phyloP scores from a whole-genome alignment of 23 red algal species.

The Gracilaria domingensis region DNA sequence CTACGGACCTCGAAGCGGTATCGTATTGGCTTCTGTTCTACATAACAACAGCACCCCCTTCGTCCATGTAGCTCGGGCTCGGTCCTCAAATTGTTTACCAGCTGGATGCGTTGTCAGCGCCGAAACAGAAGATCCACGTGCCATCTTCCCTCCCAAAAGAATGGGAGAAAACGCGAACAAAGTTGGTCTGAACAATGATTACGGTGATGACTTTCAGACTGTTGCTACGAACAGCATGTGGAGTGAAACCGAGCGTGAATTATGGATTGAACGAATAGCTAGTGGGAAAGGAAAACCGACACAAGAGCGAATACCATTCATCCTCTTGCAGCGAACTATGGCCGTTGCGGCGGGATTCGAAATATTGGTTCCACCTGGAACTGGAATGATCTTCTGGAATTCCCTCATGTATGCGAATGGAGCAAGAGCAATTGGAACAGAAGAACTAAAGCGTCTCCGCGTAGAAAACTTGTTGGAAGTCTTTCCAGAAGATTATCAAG shows the following conservation, averaged over 20 bases:
- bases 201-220: constrained; percentile 11
- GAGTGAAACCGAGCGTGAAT: constrained; percentile 31
- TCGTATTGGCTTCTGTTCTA: constrained; percentile 52
- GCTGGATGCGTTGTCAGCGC: constrained; percentile 24
- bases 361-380: constrained; percentile 68
- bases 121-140: constrained; percentile 50
- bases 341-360: constrained; percentile 72
- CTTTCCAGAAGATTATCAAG: constrained; percentile 59
- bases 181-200: not conserved
- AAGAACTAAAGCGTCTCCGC: constrained; percentile 58
- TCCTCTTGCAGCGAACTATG: constrained; percentile 38
- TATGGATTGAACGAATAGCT: constrained; percentile 13
- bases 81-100: constrained; percentile 36
- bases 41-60: not conserved
- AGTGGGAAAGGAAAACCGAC: constrained; percentile 21
- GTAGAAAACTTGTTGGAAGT: constrained; percentile 32
- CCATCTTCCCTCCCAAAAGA: constrained; percentile 50
- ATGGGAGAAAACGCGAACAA: constrained; percentile 41
- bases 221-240: constrained; percentile 37
- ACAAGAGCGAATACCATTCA: constrained; percentile 17
- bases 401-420: constrained; percentile 81
- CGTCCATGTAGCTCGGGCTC: constrained; percentile 24
- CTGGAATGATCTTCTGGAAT: constrained; percentile 82
- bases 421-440: constrained; percentile 62
- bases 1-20: constrained; percentile 43